Evolutionary conservation across 176 grass and related monocot species (phyloP).

Genomic region (Juncus inflexus): DNA sequence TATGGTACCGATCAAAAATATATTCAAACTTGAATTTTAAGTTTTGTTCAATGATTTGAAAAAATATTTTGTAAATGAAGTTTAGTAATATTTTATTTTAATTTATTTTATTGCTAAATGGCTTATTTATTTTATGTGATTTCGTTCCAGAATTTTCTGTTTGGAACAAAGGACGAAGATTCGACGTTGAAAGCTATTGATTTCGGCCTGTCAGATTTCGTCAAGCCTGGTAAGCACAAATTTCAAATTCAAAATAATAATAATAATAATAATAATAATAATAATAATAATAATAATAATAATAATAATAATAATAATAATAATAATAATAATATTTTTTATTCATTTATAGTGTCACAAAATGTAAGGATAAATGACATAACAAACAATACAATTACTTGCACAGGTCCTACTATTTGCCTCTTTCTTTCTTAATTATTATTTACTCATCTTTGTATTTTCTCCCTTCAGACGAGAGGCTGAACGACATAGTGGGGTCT

Average conservation of each 20-base stretch:
- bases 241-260: too few species aligned
- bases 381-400: not conserved
- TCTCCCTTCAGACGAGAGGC: constrained; percentile 64
- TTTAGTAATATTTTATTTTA: constrained; percentile 15
- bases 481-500: constrained; percentile 96
- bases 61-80: not conserved
- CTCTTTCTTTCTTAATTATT: constrained; percentile 9
- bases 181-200: constrained; percentile 51
- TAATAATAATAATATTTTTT: not conserved
- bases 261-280: too few species aligned
- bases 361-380: too few species aligned
- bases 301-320: too few species aligned
- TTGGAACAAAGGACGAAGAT: constrained; percentile 42
- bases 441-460: constrained; percentile 9
- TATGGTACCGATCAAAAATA: constrained; percentile 23
- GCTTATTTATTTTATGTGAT: constrained; percentile 21
- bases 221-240: constrained; percentile 45
- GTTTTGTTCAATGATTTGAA: not conserved
- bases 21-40: not conserved
- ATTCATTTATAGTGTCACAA: not conserved
- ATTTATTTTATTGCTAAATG: constrained; percentile 10
- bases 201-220: constrained; percentile 53
- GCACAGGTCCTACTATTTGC: not conserved
- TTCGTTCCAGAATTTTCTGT: constrained; percentile 49
- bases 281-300: too few species aligned